Percentiles rank a stretch among this genome's conserved stretches.
Conservation (phyloP, 306 rosid species). For the Clitoria ternatea region DNA sequence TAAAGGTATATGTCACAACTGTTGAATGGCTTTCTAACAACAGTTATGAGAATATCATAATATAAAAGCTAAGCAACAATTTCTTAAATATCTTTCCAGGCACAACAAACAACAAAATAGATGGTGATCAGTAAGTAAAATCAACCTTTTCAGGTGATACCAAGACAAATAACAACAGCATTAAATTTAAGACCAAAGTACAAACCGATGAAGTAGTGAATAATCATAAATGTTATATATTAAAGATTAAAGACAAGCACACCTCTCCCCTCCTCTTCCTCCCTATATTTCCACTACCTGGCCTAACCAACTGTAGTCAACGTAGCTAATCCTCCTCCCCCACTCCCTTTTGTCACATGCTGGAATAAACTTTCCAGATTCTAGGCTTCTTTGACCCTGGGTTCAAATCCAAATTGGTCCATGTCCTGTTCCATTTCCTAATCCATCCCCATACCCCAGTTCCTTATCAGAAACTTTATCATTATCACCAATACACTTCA, state of each 20-base stretch:
- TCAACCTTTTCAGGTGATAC: not conserved
- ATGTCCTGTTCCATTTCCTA: not conserved
- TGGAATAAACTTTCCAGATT: not conserved
- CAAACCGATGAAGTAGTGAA: not conserved
- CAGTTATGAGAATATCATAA: not conserved
- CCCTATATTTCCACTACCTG: not conserved
- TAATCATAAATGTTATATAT: too few relatives aligned
- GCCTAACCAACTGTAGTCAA: not conserved
- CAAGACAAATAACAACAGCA: not conserved
- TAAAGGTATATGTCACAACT: not conserved
- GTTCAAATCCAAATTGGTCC: not conserved
- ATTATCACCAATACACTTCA: not conserved
- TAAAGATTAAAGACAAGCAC: not conserved
- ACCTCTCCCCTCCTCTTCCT: not conserved
- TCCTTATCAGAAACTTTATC: not conserved
- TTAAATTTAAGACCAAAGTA: constrained; percentile 2
- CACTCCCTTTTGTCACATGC: not conserved
- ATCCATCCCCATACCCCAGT: not conserved
- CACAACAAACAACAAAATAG: not conserved
- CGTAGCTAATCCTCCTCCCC: not conserved
- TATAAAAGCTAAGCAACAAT: not conserved
- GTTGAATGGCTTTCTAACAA: not conserved
- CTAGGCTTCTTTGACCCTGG: not conserved
- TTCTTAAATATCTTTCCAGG: not conserved
- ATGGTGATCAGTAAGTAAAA: not conserved